Conservation (phyloP, 352 stramenopile species). For the Peronospora destructor region DNA sequence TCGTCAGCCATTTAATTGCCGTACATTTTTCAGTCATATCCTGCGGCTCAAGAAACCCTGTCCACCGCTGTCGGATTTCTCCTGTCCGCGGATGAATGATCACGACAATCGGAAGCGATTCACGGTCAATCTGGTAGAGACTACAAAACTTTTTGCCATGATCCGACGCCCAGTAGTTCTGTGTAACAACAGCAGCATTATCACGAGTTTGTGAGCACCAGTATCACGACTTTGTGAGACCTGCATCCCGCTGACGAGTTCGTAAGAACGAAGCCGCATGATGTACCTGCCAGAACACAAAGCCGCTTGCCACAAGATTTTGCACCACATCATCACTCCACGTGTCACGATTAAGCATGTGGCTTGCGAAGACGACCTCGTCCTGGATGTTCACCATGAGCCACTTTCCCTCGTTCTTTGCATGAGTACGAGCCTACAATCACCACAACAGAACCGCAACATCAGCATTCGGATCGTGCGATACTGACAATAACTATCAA, state of each 20-base stretch:
- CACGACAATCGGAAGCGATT: conserved; percentile 56
- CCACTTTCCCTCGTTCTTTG: conserved; percentile 87
- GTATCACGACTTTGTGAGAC: background rate
- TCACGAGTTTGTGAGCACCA: conserved; percentile 1
- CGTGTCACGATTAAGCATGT: conserved; percentile 93
- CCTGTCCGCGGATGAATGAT: conserved; percentile 76
- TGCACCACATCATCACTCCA: conserved; percentile 93
- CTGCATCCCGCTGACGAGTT: background rate
- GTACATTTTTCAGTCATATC: conserved; percentile 70
- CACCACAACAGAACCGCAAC: background rate
- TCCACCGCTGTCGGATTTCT: conserved; percentile 60
- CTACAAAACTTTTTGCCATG: conserved; percentile 79
- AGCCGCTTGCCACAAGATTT: conserved; percentile 90
- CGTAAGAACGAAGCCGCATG: background rate
- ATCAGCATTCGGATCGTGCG: background rate
- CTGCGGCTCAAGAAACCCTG: conserved; percentile 58
- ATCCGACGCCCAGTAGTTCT: conserved; percentile 76
- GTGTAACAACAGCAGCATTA: conserved; percentile 3
- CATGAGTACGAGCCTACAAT: conserved; percentile 48
- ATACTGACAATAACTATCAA: background rate
- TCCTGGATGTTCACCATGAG: conserved; percentile 93
- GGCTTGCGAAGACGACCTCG: conserved; percentile 91
- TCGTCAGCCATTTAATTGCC: conserved; percentile 2
- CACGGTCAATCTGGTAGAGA: conserved; percentile 71
- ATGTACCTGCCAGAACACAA: conserved; percentile 91